Conservation (phyloP, 352 stramenopile genomes). For the Phytophthora ramorum region DNA sequence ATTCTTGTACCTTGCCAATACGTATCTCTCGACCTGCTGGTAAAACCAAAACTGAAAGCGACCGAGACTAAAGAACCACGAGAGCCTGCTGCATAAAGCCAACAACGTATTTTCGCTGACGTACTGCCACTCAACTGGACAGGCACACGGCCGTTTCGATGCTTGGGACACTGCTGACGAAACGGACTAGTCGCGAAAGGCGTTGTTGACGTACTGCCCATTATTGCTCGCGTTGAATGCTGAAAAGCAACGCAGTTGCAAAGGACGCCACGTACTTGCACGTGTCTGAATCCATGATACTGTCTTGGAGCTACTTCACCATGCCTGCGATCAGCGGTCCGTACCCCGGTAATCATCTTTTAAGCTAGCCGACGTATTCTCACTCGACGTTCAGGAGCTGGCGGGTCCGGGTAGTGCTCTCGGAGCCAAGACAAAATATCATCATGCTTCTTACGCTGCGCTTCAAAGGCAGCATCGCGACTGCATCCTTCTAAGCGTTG, state of each 20-base stretch:
- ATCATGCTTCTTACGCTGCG: constrained; percentile 24
- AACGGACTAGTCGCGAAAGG: constrained; percentile 26
- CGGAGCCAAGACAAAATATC: constrained; percentile 39
- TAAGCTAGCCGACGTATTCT: constrained; percentile 14
- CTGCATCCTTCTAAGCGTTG: constrained; percentile 31
- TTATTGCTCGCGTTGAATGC: constrained; percentile 3
- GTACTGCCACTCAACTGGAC: constrained; percentile 11
- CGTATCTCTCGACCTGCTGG: not conserved
- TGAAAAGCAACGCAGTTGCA: not conserved
- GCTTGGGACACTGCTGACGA: constrained; percentile 15
- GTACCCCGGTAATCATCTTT: not conserved
- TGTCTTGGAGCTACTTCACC: not conserved
- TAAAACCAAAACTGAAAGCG: constrained; percentile 23
- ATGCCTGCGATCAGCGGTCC: not conserved
- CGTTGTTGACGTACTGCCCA: not conserved
- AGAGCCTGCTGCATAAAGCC: constrained; percentile 10
- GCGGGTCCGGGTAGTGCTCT: constrained; percentile 35
- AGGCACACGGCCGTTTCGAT: constrained; percentile 16
- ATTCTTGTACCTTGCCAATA: constrained; percentile 6
- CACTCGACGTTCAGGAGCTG: constrained; percentile 19
- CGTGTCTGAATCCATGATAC: not conserved
- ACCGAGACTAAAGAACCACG: not conserved
- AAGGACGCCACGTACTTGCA: constrained; percentile 1
- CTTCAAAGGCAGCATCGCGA: constrained; percentile 36
- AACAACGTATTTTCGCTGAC: not conserved